Conservation (phyloP, 164 flowering plant genomes). For the Chloranthus sessilifolius region DNA sequence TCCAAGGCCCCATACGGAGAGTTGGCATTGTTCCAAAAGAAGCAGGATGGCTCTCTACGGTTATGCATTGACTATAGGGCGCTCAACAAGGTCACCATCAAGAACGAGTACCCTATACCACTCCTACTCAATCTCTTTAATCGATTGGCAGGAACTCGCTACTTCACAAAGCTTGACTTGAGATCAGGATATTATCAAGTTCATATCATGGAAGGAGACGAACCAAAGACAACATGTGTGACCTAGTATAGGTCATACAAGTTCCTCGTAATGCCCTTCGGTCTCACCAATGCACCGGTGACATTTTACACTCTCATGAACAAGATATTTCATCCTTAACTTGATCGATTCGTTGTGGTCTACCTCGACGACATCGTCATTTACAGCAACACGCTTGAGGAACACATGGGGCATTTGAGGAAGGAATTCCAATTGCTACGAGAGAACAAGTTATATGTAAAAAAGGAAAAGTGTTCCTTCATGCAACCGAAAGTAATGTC, state of each 20-base stretch:
- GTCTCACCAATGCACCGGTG: background rate
- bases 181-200: background rate
- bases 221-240: background rate
- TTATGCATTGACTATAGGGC: no score
- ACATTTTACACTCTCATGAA: background rate
- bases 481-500: background rate
- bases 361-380: background rate
- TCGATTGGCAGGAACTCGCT: background rate
- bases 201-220: background rate
- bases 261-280: background rate
- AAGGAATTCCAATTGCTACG: background rate
- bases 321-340: background rate
- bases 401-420: background rate
- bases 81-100: conserved; percentile 4
- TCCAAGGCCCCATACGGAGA: background rate
- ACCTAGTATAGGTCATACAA: background rate
- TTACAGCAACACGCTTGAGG: background rate
- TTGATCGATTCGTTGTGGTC: background rate
- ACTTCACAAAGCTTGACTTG: conserved; percentile 2
- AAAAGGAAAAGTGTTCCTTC: background rate
- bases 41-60: background rate
- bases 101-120: background rate
- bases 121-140: background rate
- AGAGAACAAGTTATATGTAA: background rate
- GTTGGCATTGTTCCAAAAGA: background rate